Percentiles rank a stretch among this genome's conserved stretches.
Evolutionary conservation across 768 basidiomycete genomes (phyloP).

Genomic region (Rhodotorula taiwanensis): DNA sequence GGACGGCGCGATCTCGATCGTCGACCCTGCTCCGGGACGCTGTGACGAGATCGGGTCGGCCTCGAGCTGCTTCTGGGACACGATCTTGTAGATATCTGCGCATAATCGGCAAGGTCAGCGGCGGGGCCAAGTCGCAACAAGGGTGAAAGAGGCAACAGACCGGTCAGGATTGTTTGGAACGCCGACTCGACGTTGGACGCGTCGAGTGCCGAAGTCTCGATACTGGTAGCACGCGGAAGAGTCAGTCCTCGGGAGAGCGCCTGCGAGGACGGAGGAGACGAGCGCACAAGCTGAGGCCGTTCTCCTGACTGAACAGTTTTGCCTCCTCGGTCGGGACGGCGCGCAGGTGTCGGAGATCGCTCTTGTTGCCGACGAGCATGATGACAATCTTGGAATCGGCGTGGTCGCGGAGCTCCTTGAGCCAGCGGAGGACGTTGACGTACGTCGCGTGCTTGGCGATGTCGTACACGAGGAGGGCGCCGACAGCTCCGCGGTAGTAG

Average conservation of each 20-base stretch:
- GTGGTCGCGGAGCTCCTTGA: slow-evolving; percentile 94
- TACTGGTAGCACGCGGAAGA: slow-evolving; percentile 70
- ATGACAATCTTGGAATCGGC: slow-evolving; percentile 53
- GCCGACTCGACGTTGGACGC: slow-evolving; percentile 95
- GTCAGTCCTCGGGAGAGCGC: too few species aligned
- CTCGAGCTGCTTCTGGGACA: slow-evolving; percentile 90
- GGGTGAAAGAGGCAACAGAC: slow-evolving; percentile 49
- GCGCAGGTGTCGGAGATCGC: slow-evolving; percentile 93
- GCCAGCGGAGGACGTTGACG: slow-evolving; percentile 87
- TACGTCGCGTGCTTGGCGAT: slow-evolving; percentile 87
- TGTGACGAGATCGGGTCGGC: slow-evolving; percentile 65
- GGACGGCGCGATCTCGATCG: slow-evolving; percentile 74
- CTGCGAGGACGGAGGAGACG: too few species aligned
- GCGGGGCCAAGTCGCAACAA: background rate
- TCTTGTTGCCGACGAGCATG: slow-evolving; percentile 95
- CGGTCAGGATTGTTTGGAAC: slow-evolving; percentile 92
- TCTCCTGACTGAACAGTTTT: slow-evolving; percentile 76
- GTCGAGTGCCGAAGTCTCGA: slow-evolving; percentile 99
- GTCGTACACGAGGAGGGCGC: slow-evolving; percentile 86
- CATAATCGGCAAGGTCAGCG: background rate
- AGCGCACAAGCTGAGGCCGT: slow-evolving; percentile 37
- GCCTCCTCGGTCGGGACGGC: slow-evolving; percentile 98
- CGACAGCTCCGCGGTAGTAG: slow-evolving; percentile 95
- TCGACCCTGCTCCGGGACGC: slow-evolving; percentile 60
- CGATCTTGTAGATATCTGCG: slow-evolving; percentile 92